These are phyloP conservation scores for Yamadazyma scolyti DNA, from an alignment of 805 yeast genomes.

Conservation along the genomic window DNA sequence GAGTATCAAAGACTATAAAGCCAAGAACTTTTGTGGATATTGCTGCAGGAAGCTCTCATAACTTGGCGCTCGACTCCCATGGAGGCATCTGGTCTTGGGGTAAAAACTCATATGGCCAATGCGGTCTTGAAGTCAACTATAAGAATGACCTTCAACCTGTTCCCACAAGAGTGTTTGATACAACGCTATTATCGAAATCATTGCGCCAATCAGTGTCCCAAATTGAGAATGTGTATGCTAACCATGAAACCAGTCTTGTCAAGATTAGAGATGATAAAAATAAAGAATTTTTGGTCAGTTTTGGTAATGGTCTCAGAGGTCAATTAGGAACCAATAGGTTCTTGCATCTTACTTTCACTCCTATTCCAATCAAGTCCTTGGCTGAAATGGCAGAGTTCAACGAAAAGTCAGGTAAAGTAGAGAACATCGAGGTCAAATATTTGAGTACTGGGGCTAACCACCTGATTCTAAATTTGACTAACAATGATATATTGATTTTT, in stretches of 20 bases:
- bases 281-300: conserved; percentile 44
- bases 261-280: conserved; percentile 19
- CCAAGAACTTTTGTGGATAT: conserved; percentile 52
- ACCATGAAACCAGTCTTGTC: conserved; percentile 52
- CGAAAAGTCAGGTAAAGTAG: conserved; percentile 39
- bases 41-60: conserved; percentile 73
- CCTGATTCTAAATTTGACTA: conserved; percentile 47
- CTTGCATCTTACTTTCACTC: conserved; percentile 68
- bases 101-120: conserved; percentile 76
- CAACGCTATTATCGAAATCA: conserved; percentile 11
- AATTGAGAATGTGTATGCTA: conserved; percentile 44
- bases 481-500: conserved; percentile 67
- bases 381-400: conserved; percentile 50
- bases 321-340: conserved; percentile 79
- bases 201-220: conserved; percentile 20
- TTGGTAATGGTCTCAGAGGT: conserved; percentile 85
- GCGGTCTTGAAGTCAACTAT: conserved; percentile 66
- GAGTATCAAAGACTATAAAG: conserved; percentile 17
- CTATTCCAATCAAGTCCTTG: conserved; percentile 53
- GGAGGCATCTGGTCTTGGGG: conserved; percentile 88
- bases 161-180: conserved; percentile 43
- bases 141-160: conserved; percentile 65
- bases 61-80: conserved; percentile 61
- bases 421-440: conserved; percentile 44
- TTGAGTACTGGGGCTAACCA: conserved; percentile 69